Evolutionary conservation across 1,139 yeast species (phyloP).

Genomic region (Kazachstania sp.): DNA sequence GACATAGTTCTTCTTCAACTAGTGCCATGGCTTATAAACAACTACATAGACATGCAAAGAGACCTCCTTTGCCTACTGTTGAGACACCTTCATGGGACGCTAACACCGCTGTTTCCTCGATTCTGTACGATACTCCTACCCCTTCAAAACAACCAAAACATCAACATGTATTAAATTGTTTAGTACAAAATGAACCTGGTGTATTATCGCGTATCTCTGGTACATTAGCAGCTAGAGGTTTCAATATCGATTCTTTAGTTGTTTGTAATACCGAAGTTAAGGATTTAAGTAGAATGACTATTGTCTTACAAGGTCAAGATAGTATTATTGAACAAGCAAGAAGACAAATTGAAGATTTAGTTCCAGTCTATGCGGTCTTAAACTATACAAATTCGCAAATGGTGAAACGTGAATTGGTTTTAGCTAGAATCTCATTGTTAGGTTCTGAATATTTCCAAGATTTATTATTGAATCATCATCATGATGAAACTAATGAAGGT

Average conservation of each 20-base stretch:
- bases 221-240: conserved; percentile 94
- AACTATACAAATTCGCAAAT: conserved; percentile 88
- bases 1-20: conserved; percentile 51
- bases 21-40: conserved; percentile 93
- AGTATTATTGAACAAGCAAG: conserved; percentile 98
- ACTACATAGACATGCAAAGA: conserved; percentile 72
- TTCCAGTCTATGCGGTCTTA: conserved; percentile 95
- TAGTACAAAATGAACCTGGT: conserved; percentile 98
- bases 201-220: conserved; percentile 90
- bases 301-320: conserved; percentile 88
- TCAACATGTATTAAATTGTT: conserved; percentile 88
- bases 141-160: conserved; percentile 57
- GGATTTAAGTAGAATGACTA: conserved; percentile 94
- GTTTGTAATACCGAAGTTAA: conserved; percentile 95
- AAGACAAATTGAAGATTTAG: conserved; percentile 94
- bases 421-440: conserved; percentile 83
- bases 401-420: conserved; percentile 78
- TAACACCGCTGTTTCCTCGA: conserved; percentile 90
- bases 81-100: conserved; percentile 96
- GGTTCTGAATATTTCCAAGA: conserved; percentile 98
- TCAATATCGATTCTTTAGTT: conserved; percentile 93
- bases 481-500: conserved; percentile 12
- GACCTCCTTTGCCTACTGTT: conserved; percentile 91
- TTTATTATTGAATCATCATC: conserved; percentile 75
- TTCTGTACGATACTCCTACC: conserved; percentile 85